phyloP scores from a whole-genome alignment of 768 basidiomycete genomes.

The Clitopilus hobsonii region DNA sequence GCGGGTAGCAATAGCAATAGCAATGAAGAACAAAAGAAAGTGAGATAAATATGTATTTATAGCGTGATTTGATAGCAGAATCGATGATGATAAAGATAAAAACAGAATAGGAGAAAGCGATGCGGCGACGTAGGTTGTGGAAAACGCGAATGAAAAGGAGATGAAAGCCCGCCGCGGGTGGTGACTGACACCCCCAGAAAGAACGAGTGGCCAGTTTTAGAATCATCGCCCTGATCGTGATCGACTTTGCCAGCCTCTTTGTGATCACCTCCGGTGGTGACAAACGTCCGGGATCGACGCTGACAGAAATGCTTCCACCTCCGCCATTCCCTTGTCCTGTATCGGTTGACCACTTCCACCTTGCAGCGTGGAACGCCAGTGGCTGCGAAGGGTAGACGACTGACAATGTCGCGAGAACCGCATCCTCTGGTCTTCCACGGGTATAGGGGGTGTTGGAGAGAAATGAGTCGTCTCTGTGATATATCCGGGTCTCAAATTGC shows the following conservation, averaged over 20 bases:
- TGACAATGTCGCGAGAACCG: too few species aligned
- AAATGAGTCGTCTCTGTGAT: too few species aligned
- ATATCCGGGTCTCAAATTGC: neutral
- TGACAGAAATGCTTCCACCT: neutral
- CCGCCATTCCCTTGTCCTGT: too few species aligned
- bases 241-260: neutral
- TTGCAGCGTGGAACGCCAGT: too few species aligned
- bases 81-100: neutral
- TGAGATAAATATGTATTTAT: constrained; percentile 7
- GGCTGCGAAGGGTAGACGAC: too few species aligned
- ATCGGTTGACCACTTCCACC: too few species aligned
- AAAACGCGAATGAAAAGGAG: neutral
- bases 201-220: neutral
- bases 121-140: neutral
- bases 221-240: neutral
- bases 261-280: neutral
- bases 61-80: constrained; percentile 9
- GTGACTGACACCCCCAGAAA: neutral
- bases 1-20: too few species aligned
- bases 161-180: neutral
- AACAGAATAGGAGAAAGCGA: neutral
- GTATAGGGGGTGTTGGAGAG: neutral
- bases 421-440: neutral
- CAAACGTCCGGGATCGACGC: neutral
- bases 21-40: constrained; percentile 1